Conservation (phyloP, 176 grass and related monocot species). For the Oryza coarctata region DNA sequence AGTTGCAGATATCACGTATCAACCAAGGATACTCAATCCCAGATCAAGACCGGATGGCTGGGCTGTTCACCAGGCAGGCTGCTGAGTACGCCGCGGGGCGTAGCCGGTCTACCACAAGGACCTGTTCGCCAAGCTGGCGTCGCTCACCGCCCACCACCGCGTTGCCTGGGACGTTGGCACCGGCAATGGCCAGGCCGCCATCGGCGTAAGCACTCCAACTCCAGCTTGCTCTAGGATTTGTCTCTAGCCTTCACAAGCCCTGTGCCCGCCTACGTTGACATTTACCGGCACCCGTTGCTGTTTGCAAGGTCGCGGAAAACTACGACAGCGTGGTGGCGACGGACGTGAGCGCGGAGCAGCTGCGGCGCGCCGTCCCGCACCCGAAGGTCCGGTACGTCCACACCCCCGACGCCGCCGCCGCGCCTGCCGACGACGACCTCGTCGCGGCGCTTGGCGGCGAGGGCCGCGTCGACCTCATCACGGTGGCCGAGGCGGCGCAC, state of each 20-base stretch:
- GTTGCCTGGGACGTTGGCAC: conserved; percentile 59
- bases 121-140: conserved; percentile 31
- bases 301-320: conserved; percentile 46
- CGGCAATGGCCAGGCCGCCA: conserved; percentile 57
- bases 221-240: background rate
- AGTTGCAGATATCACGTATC: background rate
- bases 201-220: conserved; percentile 28
- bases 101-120: conserved; percentile 37
- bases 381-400: conserved; percentile 44
- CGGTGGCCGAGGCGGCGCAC: conserved; percentile 37
- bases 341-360: conserved; percentile 34
- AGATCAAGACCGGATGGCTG: background rate
- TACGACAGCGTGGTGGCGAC: conserved; percentile 43
- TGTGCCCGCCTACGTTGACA: background rate
- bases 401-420: conserved; percentile 9
- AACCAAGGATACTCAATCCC: background rate
- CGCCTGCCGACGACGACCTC: background rate
- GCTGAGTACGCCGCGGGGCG: conserved; percentile 2
- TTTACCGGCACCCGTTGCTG: background rate
- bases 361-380: conserved; percentile 29
- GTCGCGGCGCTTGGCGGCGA: conserved; percentile 37
- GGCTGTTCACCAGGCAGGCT: conserved; percentile 30
- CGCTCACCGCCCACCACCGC: conserved; percentile 38
- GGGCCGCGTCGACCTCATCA: conserved; percentile 38
- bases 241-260: background rate